Evolutionary conservation across 495 filamentous ascomycete species (phyloP).

Genomic region (Penicillium parvum): DNA sequence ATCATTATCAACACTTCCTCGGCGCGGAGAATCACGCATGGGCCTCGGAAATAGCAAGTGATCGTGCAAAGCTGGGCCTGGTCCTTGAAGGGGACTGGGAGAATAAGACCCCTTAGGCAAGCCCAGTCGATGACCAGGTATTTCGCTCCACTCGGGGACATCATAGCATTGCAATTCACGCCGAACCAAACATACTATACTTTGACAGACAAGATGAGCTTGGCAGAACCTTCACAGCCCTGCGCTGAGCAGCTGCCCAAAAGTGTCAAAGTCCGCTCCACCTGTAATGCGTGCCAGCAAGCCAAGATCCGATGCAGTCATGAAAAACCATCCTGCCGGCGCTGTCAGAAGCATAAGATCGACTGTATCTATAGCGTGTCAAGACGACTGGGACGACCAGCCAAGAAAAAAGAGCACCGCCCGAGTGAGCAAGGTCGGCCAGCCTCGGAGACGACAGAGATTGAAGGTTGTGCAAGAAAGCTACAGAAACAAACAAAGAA

Average conservation of each 20-base stretch:
- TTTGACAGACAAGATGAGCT: conserved; percentile 8
- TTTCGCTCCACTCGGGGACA: too few species aligned
- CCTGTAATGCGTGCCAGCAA: conserved; percentile 47
- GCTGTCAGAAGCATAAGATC: conserved; percentile 42
- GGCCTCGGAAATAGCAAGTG: background rate
- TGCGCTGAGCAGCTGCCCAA: conserved; percentile 25
- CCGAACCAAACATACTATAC: background rate
- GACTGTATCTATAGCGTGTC: conserved; percentile 45
- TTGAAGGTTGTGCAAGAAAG: conserved; percentile 10
- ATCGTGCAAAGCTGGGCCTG: too few species aligned
- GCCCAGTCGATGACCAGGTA: too few species aligned
- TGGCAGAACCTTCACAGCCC: conserved; percentile 7
- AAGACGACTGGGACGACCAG: conserved; percentile 39
- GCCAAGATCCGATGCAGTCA: conserved; percentile 49
- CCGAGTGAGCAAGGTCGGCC: background rate
- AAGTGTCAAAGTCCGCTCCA: conserved; percentile 42
- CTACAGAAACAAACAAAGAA: conserved; percentile 12
- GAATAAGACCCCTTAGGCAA: too few species aligned
- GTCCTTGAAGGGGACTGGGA: too few species aligned
- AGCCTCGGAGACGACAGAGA: conserved; percentile 1
- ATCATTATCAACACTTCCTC: background rate
- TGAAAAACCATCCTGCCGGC: conserved; percentile 41
- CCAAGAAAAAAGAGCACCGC: conserved; percentile 30
- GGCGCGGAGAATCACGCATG: background rate
- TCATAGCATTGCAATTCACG: too few species aligned